A percentile compares a stretch with the other conserved stretches of the same genome.
phyloP scores from a whole-genome alignment of 2,329 filamentous ascomycete species.

The Alternaria novae-zelandiae region DNA sequence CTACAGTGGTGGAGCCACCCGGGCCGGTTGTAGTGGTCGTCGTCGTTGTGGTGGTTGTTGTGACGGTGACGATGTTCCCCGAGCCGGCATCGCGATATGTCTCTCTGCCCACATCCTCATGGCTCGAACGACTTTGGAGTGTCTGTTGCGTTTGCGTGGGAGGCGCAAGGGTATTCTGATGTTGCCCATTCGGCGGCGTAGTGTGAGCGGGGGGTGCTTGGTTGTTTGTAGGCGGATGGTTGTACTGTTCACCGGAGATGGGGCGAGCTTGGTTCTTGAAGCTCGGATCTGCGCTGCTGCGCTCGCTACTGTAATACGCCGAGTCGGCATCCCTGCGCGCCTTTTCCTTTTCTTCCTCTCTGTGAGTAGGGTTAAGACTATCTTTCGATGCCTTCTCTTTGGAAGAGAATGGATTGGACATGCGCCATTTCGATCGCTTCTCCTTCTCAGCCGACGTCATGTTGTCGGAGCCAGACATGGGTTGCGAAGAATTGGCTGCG shows the following conservation, averaged over 20 bases:
- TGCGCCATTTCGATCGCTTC: conserved; percentile 46
- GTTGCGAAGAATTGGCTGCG: conserved; percentile 25
- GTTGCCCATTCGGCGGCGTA: conserved; percentile 6
- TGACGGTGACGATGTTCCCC: conserved; percentile 44
- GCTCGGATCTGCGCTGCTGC: conserved; percentile 40
- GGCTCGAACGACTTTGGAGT: conserved; percentile 26
- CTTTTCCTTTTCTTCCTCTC: conserved; percentile 20
- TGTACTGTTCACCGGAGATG: conserved; percentile 36
- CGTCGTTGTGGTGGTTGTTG: conserved; percentile 46
- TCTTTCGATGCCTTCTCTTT: conserved; percentile 39
- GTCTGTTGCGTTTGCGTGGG: conserved; percentile 17
- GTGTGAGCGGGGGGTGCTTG: conserved; percentile 21
- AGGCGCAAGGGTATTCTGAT: conserved; percentile 20
- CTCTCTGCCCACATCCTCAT: conserved; percentile 37
- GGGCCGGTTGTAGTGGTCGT: conserved; percentile 46
- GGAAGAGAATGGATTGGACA: conserved; percentile 46
- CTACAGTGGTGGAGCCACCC: conserved; percentile 42
- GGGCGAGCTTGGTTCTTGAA: conserved; percentile 37
- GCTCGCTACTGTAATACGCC: conserved; percentile 44
- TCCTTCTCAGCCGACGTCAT: conserved; percentile 36
- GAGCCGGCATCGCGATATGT: conserved; percentile 41
- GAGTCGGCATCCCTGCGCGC: conserved; percentile 34
- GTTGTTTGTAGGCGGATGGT: conserved; percentile 18
- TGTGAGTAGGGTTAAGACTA: conserved; percentile 4
- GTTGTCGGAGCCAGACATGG: conserved; percentile 22